phyloP scores from a whole-genome alignment of 495 filamentous ascomycete genomes.

The Lasiosphaeria miniovina region DNA sequence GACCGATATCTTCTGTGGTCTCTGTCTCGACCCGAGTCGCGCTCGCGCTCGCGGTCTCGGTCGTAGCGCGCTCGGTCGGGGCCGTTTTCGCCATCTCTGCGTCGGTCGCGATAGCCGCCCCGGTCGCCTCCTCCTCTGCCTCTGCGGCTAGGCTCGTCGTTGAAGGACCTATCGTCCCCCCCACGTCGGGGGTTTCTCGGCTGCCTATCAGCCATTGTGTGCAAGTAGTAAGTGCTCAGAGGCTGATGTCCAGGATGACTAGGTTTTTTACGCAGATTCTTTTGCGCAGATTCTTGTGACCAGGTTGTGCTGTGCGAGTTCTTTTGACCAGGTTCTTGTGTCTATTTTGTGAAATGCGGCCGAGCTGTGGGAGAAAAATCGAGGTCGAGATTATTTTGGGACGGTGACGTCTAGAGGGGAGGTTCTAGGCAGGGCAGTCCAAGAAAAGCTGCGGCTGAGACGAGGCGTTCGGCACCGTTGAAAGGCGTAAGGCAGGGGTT shows the following conservation, averaged over 20 bases:
- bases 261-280: not conserved
- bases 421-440: slow-evolving; percentile 2
- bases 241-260: not conserved
- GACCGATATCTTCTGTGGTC: slow-evolving; percentile 36
- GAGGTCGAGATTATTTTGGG: not conserved
- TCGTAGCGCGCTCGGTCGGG: slow-evolving; percentile 29
- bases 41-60: slow-evolving; percentile 27
- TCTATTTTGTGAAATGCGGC: too few relatives aligned
- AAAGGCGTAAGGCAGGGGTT: too few relatives aligned
- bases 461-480: not conserved
- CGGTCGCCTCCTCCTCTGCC: slow-evolving; percentile 17
- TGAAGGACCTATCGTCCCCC: slow-evolving; percentile 18
- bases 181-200: slow-evolving; percentile 25
- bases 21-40: slow-evolving; percentile 35
- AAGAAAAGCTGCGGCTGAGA: slow-evolving; percentile 8
- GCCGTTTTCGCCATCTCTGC: slow-evolving; percentile 22
- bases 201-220: slow-evolving; percentile 28
- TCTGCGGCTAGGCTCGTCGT: slow-evolving; percentile 22
- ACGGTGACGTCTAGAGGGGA: slow-evolving; percentile 22
- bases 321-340: too few relatives aligned
- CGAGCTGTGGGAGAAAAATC: too few relatives aligned
- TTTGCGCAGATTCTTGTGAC: too few relatives aligned
- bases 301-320: too few relatives aligned
- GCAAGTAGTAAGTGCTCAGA: not conserved
- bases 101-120: slow-evolving; percentile 24